A percentile compares a stretch with the other conserved stretches of the same genome.
Conservation (phyloP, 768 basidiomycete genomes). For the Tulasnella sp. region DNA sequence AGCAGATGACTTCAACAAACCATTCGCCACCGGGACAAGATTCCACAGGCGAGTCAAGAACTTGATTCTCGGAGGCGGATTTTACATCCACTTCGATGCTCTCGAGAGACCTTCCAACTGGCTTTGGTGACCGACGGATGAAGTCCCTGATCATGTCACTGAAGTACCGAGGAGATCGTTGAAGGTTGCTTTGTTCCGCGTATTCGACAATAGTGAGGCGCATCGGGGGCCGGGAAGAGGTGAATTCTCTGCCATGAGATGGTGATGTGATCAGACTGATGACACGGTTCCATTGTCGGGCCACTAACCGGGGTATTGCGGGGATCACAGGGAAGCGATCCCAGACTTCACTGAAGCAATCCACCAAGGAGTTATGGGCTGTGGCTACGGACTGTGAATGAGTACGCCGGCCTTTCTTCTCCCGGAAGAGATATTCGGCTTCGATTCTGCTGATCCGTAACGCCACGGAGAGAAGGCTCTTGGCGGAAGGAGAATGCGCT, state of each 20-base stretch:
- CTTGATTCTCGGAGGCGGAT: not conserved
- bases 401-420: constrained; percentile 36
- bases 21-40: constrained; percentile 53
- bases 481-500: constrained; percentile 39
- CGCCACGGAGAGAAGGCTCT: constrained; percentile 43
- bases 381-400: not conserved
- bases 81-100: not conserved
- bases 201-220: constrained; percentile 31
- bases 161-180: constrained; percentile 1
- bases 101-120: not conserved
- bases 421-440: constrained; percentile 55
- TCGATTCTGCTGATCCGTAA: constrained; percentile 53
- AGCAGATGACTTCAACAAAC: constrained; percentile 57
- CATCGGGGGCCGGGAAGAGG: constrained; percentile 30
- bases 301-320: not conserved
- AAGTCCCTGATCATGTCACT: constrained; percentile 13
- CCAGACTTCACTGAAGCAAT: constrained; percentile 24
- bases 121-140: constrained; percentile 1
- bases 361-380: constrained; percentile 11
- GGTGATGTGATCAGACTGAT: not conserved
- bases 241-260: constrained; percentile 36
- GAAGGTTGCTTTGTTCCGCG: constrained; percentile 39
- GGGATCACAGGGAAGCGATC: constrained; percentile 20
- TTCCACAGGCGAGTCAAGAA: constrained; percentile 32
- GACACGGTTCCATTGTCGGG: not conserved